Evolutionary conservation across 2,329 filamentous ascomycete species (phyloP).

Genomic region (Calonectria henricotiae): DNA sequence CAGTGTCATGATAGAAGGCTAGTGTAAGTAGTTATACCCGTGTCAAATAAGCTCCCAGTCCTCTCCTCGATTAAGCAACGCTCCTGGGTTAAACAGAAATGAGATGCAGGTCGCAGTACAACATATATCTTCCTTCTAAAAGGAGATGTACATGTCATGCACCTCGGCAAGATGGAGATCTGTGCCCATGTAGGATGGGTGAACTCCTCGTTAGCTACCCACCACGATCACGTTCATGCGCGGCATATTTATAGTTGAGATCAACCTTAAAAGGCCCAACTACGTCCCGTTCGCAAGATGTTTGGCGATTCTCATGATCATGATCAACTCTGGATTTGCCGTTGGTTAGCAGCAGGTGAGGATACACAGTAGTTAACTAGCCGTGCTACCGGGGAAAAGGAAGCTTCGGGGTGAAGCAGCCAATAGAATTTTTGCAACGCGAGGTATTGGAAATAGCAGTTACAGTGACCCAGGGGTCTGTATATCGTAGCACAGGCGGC

Average conservation of each 20-base stretch:
- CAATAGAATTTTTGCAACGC: neutral
- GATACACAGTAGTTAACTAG: neutral
- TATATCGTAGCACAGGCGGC: neutral
- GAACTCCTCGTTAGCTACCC: too few species aligned
- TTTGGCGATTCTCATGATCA: too few species aligned
- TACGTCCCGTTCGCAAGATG: neutral
- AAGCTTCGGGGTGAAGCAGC: neutral
- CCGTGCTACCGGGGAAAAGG: neutral
- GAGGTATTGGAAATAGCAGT: neutral
- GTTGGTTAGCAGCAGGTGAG: neutral
- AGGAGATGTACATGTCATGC: too few species aligned
- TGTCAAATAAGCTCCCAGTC: too few species aligned
- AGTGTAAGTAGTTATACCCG: constrained; percentile 1
- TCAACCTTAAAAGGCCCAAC: neutral
- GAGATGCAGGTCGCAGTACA: neutral
- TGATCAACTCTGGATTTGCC: neutral
- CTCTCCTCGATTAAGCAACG: neutral
- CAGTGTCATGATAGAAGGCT: neutral
- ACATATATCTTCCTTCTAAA: neutral
- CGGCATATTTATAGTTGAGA: neutral
- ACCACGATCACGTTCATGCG: too few species aligned
- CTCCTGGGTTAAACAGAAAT: neutral
- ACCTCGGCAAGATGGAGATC: too few species aligned
- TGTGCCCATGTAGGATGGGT: too few species aligned
- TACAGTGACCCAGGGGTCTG: neutral